Base-by-base conservation (phyloP, 768 basidiomycete genomes). In the Psilocybe cubensis region DNA sequence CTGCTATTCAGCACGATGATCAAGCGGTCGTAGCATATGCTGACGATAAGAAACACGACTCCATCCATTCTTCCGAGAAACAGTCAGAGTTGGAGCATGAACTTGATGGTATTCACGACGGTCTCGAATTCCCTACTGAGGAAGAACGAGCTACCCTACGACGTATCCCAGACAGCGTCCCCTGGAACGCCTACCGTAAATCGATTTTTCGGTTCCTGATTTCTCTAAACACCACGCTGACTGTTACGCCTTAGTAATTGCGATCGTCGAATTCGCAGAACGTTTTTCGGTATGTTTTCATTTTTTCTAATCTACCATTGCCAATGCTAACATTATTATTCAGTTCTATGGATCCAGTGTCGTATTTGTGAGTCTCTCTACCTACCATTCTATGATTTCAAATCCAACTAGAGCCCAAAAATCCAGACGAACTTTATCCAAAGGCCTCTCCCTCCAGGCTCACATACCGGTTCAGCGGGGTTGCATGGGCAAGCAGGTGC, bases 391-490 rank as follows among this genome's bases (percentile, higher is more conserved):
- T 1, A 28, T 18, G 33, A 29, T 31, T 18, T 41, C 21, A 43
- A 42, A 9, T 10, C 25, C 25, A 24, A 52, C 21, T 1, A 33
- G 3, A 28, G 23, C 5, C 1, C 38, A 41, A 0, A 9, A 21
- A 25, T 31, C 2, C 20, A 88, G 86, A 84, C 84, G 33, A 92
- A 92, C 70, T 92, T 85, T 71, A 86, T 92, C 38, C 91, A 92
- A 67, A 83, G 84, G 56, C 80, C 81, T 0, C 82, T 92, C 6
- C 91, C 91, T 3, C 56, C 66, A 0, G 85, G 84, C 44, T 91
- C 89, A 0, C 78, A 66, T 42, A 91, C 89, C 0, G 91, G 91
- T 18, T 83, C 87, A 0, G 83, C 81, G 10, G 80, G 82, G 4
- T 45, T 68, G 0, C 52, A 68, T 43, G 84, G 83, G 2, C 85